phyloP scores from a whole-genome alignment of 805 yeast genomes.

The Jamesozyma piceae region DNA sequence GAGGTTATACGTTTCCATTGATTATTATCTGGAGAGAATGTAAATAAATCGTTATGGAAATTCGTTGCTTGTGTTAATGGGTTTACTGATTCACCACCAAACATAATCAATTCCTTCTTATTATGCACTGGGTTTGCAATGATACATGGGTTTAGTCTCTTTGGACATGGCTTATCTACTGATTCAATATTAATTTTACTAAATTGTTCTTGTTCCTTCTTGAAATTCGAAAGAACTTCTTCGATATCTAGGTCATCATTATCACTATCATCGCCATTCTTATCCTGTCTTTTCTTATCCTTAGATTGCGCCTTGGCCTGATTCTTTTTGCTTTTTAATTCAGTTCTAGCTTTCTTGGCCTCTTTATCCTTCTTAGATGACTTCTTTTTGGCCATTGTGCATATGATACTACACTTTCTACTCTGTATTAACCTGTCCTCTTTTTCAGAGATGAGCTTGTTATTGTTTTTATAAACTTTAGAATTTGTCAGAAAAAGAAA shows the following conservation, averaged over 20 bases:
- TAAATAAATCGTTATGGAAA: constrained; percentile 73
- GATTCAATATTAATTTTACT: constrained; percentile 58
- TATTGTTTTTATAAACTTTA: background rate
- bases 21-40: constrained; percentile 67
- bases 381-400: constrained; percentile 69
- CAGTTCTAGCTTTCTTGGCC: constrained; percentile 81
- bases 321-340: constrained; percentile 72
- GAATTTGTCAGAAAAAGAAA: background rate
- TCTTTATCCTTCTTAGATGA: constrained; percentile 68
- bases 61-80: constrained; percentile 40
- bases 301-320: constrained; percentile 64
- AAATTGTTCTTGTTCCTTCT: constrained; percentile 70
- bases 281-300: constrained; percentile 62
- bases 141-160: constrained; percentile 58
- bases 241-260: constrained; percentile 85
- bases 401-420: too few relatives aligned
- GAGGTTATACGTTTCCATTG: constrained; percentile 74
- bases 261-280: constrained; percentile 61
- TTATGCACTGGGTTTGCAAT: constrained; percentile 68
- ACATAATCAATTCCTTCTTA: constrained; percentile 66
- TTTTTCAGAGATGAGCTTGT: background rate
- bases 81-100: constrained; percentile 77
- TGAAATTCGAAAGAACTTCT: constrained; percentile 65
- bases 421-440: too few relatives aligned
- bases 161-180: constrained; percentile 44